Conservation (phyloP, 257 asterid genomes). For the Penstemon eatonii region DNA sequence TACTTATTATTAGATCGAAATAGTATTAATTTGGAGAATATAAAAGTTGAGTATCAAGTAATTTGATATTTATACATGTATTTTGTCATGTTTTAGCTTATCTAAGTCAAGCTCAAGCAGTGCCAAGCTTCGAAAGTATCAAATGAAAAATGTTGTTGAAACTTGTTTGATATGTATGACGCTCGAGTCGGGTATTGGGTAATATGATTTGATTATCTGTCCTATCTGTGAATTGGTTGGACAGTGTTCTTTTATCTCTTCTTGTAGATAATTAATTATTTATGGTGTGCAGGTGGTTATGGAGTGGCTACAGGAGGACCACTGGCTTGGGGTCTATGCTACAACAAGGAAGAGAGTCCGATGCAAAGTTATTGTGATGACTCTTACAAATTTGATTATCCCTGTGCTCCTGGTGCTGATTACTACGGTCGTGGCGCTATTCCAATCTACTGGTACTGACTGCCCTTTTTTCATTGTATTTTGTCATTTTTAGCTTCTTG, state of each 20-base stretch:
- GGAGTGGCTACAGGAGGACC: slow-evolving; percentile 97
- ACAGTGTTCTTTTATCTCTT: background rate
- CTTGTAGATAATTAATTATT: background rate
- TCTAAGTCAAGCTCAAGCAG: no score
- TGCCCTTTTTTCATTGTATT: background rate
- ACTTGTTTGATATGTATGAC: no score
- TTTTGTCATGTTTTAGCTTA: no score
- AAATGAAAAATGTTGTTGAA: no score
- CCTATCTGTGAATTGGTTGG: background rate
- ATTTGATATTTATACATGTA: no score
- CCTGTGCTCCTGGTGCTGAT: slow-evolving; percentile 73
- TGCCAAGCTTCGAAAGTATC: no score
- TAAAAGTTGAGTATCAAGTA: no score
- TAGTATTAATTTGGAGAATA: no score
- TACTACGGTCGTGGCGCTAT: slow-evolving; percentile 94
- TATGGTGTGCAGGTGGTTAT: slow-evolving; percentile 67
- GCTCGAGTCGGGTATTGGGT: no score
- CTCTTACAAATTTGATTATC: slow-evolving; percentile 47
- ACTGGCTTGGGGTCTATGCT: slow-evolving; percentile 89
- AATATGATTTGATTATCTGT: no score
- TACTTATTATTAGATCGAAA: no score
- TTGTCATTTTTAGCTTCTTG: background rate
- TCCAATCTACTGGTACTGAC: slow-evolving; percentile 72
- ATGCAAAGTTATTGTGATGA: slow-evolving; percentile 49
- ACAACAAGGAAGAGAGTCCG: slow-evolving; percentile 70